phyloP scores from a whole-genome alignment of 345 rosid species.

The Eucalyptus urophylla region DNA sequence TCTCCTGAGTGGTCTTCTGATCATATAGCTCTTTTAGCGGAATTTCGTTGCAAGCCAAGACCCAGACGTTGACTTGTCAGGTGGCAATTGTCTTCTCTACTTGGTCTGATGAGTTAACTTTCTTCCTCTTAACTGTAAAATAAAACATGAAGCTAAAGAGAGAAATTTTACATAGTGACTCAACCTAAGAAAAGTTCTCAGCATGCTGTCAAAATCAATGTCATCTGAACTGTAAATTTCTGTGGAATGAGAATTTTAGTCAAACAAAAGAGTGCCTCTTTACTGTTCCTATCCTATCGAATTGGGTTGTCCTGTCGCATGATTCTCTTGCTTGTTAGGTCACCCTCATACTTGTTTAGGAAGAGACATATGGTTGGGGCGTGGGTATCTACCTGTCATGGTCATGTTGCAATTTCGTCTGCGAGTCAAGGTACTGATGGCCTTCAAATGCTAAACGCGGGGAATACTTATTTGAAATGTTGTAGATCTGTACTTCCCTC shows the following conservation, averaged over 20 bases:
- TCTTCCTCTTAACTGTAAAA: background rate
- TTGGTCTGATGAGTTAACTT: background rate
- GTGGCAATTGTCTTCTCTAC: constrained; percentile 4
- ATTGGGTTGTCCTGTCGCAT: background rate
- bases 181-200: background rate
- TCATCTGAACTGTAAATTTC: background rate
- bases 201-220: background rate
- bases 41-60: constrained; percentile 91
- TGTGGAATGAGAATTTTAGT: background rate
- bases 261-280: background rate
- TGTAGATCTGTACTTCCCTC: background rate
- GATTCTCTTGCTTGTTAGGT: background rate
- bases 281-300: background rate
- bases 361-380: background rate
- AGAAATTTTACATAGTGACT: background rate
- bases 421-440: background rate
- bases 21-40: constrained; percentile 93
- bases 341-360: background rate
- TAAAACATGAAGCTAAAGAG: background rate
- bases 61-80: constrained; percentile 59
- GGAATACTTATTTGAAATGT: background rate
- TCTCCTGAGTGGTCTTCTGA: constrained; percentile 99
- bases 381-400: background rate
- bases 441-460: background rate
- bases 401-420: background rate